phyloP scores from a whole-genome alignment of 164 flowering plant genomes.

The Tinospora cordifolia region DNA sequence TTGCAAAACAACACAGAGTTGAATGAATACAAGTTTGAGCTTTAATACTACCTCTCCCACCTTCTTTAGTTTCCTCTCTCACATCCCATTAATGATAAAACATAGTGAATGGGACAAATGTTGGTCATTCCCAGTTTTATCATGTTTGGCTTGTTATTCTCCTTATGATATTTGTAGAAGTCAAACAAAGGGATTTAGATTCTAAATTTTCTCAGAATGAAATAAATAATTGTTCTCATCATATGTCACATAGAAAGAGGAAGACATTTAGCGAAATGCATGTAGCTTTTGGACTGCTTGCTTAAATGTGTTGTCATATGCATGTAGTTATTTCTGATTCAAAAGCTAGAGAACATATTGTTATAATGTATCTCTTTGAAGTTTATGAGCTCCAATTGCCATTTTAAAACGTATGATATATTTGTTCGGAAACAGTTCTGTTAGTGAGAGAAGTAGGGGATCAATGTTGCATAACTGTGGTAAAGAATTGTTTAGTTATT shows the following conservation, averaged over 20 bases:
- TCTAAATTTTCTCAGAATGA: not conserved
- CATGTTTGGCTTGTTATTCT: not conserved
- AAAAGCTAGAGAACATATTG: not conserved
- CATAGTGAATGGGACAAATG: not conserved
- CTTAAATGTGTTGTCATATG: not conserved
- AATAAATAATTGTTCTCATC: not conserved
- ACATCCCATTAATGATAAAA: not conserved
- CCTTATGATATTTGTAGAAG: not conserved
- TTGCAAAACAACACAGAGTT: too few relatives aligned
- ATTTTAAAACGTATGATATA: constrained; percentile 16
- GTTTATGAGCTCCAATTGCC: not conserved
- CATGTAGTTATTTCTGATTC: not conserved
- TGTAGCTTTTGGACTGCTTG: not conserved
- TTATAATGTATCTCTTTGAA: not conserved
- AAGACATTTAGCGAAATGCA: not conserved
- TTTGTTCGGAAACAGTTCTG: constrained; percentile 47
- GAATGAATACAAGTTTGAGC: too few relatives aligned
- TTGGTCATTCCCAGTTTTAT: not conserved
- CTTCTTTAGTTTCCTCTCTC: too few relatives aligned
- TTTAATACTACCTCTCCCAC: too few relatives aligned
- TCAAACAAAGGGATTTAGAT: not conserved
- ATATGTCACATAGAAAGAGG: not conserved
- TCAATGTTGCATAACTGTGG: constrained; percentile 14
- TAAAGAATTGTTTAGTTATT: constrained; percentile 12
- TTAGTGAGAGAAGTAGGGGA: constrained; percentile 22